phyloP scores from a whole-genome alignment of 768 basidiomycete species.

The Terana coerulea region DNA sequence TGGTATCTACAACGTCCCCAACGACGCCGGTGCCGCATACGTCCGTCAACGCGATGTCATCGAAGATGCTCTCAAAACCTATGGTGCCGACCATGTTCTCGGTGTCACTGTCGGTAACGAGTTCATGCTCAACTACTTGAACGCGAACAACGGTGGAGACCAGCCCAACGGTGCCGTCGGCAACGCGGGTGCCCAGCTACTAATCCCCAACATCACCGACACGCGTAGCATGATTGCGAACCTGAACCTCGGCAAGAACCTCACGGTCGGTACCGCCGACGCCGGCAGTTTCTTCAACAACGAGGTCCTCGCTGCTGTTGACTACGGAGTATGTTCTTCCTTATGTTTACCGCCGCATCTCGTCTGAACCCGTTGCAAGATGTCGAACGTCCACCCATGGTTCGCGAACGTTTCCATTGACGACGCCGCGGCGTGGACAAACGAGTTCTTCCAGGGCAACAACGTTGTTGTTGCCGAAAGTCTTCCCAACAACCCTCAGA shows the following conservation, averaged over 20 bases:
- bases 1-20: slow-evolving; percentile 61
- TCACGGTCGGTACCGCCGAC: slow-evolving; percentile 78
- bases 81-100: slow-evolving; percentile 68
- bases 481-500: slow-evolving; percentile 67
- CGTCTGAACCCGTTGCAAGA: slow-evolving; percentile 39
- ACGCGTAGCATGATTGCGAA: slow-evolving; percentile 51
- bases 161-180: slow-evolving; percentile 59
- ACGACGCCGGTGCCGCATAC: slow-evolving; percentile 66
- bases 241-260: slow-evolving; percentile 53
- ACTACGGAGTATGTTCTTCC: slow-evolving; percentile 55
- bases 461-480: slow-evolving; percentile 54
- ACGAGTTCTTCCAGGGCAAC: slow-evolving; percentile 66
- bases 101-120: slow-evolving; percentile 94
- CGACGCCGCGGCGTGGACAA: slow-evolving; percentile 77
- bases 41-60: slow-evolving; percentile 67
- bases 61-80: slow-evolving; percentile 65
- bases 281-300: slow-evolving; percentile 85
- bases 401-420: slow-evolving; percentile 77
- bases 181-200: slow-evolving; percentile 56
- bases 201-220: slow-evolving; percentile 65
- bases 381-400: slow-evolving; percentile 94
- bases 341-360: too few species aligned
- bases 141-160: slow-evolving; percentile 37
- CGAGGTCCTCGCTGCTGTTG: slow-evolving; percentile 54
- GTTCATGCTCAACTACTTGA: slow-evolving; percentile 76